Evolutionary conservation across 768 basidiomycete species (phyloP).

Genomic region (Suillus subalutaceus): DNA sequence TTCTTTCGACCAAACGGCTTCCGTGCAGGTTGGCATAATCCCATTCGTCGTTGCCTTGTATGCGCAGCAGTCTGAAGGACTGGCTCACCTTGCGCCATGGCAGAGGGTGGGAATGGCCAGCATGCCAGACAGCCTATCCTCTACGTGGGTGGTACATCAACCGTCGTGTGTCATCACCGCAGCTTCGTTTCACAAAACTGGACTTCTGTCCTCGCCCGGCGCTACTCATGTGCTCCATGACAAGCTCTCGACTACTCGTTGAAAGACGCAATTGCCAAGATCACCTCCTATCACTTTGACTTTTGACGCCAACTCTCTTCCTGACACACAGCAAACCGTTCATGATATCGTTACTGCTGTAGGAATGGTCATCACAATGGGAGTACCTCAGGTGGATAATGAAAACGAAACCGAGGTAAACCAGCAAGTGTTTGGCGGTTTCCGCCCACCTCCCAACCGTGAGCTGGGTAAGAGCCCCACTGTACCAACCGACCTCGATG

Average conservation of each 20-base stretch:
- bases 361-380: conserved; percentile 29
- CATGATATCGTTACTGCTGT: conserved; percentile 34
- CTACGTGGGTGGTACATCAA: conserved; percentile 40
- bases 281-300: conserved; percentile 20
- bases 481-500: conserved; percentile 38
- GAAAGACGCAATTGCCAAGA: conserved; percentile 15
- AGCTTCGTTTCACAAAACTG: conserved; percentile 38
- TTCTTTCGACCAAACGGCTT: conserved; percentile 41
- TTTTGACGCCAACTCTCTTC: conserved; percentile 31
- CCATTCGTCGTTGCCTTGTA: conserved; percentile 39
- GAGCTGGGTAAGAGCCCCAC: conserved; percentile 15
- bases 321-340: conserved; percentile 39
- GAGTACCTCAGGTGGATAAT: neutral
- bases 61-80: conserved; percentile 27
- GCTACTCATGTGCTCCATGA: conserved; percentile 42
- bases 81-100: conserved; percentile 37
- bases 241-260: conserved; percentile 19
- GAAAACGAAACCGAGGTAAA: conserved; percentile 9
- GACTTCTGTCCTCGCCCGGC: conserved; percentile 36
- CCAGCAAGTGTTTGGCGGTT: conserved; percentile 3
- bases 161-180: conserved; percentile 44
- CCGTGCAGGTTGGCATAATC: conserved; percentile 36
- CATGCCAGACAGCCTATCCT: conserved; percentile 36
- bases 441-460: conserved; percentile 6
- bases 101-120: conserved; percentile 31